Percentiles rank a stretch among this genome's conserved stretches.
These are phyloP conservation scores for Vitis rotundifolia DNA, from an alignment of 164 flowering plant genomes.

Conservation along the genomic window DNA sequence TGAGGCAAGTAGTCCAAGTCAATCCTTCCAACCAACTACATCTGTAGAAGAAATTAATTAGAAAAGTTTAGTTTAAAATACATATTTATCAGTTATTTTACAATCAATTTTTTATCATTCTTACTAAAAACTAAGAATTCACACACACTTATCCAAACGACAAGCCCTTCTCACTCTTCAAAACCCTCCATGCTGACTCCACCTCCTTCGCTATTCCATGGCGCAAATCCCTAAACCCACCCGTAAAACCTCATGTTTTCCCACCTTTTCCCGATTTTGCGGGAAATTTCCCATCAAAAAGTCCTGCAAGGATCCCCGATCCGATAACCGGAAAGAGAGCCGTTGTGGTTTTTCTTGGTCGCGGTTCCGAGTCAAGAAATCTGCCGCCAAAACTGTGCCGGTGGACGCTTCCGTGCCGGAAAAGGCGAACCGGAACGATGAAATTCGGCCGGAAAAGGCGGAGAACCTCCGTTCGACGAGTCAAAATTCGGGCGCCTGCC, in stretches of 20 bases:
- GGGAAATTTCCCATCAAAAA: neutral
- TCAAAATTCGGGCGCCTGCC: neutral
- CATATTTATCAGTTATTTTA: no score
- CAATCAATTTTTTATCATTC: no score
- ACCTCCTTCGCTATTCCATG: conserved; percentile 15
- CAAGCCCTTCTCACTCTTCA: neutral
- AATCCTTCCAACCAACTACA: no score
- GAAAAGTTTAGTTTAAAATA: no score
- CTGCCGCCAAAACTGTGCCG: conserved; percentile 33
- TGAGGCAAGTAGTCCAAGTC: no score
- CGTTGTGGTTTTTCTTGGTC: conserved; percentile 15
- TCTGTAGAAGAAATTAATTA: no score
- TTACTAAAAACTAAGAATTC: no score
- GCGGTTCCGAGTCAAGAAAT: conserved; percentile 15
- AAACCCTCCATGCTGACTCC: conserved; percentile 13
- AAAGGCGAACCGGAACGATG: neutral
- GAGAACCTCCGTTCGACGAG: no score
- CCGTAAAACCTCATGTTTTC: conserved; percentile 6
- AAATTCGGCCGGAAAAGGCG: neutral
- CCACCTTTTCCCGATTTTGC: conserved; percentile 27
- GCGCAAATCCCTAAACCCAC: conserved; percentile 1
- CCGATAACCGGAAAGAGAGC: neutral
- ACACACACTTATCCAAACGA: neutral
- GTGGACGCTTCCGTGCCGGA: conserved; percentile 10
- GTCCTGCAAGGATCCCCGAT: neutral